These are phyloP conservation scores for Monosporozyma aerobia DNA, from an alignment of 805 yeast species.

Conservation along the genomic window DNA sequence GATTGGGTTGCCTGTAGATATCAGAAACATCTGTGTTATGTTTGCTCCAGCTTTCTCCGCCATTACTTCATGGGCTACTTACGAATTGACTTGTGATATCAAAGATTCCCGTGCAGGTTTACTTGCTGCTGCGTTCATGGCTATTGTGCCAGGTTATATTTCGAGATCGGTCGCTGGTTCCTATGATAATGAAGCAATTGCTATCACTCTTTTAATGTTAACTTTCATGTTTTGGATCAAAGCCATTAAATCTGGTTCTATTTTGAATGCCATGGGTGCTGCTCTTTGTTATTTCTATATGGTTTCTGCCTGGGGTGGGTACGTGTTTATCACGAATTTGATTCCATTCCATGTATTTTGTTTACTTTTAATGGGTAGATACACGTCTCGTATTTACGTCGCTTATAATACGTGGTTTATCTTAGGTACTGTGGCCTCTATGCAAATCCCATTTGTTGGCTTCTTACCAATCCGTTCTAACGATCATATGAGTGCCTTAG, in stretches of 20 bases:
- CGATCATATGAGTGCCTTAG: constrained; percentile 97
- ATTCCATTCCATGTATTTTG: constrained; percentile 93
- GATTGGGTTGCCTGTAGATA: constrained; percentile 77
- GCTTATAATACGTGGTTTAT: constrained; percentile 96
- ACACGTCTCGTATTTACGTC: constrained; percentile 69
- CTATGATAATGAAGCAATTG: constrained; percentile 97
- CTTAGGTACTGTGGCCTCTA: constrained; percentile 92
- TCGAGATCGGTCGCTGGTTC: constrained; percentile 98
- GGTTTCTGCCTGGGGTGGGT: constrained; percentile 99
- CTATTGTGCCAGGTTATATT: constrained; percentile 97
- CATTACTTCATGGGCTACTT: constrained; percentile 82
- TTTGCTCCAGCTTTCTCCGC: constrained; percentile 96
- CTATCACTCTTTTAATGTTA: constrained; percentile 89
- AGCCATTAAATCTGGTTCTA: constrained; percentile 83
- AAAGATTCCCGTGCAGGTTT: constrained; percentile 85
- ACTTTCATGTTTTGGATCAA: constrained; percentile 95
- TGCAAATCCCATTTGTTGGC: constrained; percentile 99
- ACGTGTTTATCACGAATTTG: constrained; percentile 95
- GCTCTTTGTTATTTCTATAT: constrained; percentile 91
- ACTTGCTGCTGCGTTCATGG: constrained; percentile 88
- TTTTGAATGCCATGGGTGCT: constrained; percentile 71
- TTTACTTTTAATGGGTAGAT: constrained; percentile 88
- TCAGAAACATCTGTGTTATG: constrained; percentile 89
- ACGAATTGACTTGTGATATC: constrained; percentile 79
- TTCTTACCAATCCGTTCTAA: constrained; percentile 93